Conservation (phyloP, 176 grass and related monocot species). For the Alloteropsis semialata region DNA sequence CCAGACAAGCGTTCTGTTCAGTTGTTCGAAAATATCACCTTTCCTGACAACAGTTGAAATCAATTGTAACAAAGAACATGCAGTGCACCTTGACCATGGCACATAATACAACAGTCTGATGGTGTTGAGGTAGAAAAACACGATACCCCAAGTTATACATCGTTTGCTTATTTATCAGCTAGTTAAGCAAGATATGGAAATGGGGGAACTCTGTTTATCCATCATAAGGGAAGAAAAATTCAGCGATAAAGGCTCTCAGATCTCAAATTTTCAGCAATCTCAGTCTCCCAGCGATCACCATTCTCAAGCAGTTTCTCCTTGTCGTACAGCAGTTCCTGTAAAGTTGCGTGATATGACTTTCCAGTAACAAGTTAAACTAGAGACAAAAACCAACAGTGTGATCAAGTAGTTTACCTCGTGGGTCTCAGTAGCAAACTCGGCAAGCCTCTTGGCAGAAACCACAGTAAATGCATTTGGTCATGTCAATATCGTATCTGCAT, state of each 20-base stretch:
- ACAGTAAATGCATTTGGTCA: constrained; percentile 99
- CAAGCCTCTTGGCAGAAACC: constrained; percentile 99
- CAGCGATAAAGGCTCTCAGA: constrained; percentile 90
- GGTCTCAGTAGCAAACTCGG: constrained; percentile 97
- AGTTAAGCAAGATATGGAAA: constrained; percentile 7
- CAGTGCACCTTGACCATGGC: neutral
- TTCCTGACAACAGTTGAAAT: neutral
- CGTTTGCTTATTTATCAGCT: constrained; percentile 47
- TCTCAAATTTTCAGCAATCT: constrained; percentile 93
- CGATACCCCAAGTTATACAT: constrained; percentile 17
- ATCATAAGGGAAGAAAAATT: neutral
- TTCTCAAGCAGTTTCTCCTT: constrained; percentile 99
- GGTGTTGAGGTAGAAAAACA: constrained; percentile 12
- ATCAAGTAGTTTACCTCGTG: constrained; percentile 61
- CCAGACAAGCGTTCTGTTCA: neutral
- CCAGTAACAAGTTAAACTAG: neutral
- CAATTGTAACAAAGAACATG: neutral
- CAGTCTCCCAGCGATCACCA: constrained; percentile 92
- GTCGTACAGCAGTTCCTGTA: constrained; percentile 92
- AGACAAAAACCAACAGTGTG: neutral
- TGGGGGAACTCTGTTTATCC: neutral
- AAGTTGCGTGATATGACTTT: neutral
- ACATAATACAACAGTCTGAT: constrained; percentile 17
- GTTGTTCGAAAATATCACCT: neutral
- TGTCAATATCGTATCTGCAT: constrained; percentile 91